A percentile compares a stretch with the other conserved stretches of the same genome.
Conservation (phyloP, 805 yeast genomes). For the Candida endomychidarum region DNA sequence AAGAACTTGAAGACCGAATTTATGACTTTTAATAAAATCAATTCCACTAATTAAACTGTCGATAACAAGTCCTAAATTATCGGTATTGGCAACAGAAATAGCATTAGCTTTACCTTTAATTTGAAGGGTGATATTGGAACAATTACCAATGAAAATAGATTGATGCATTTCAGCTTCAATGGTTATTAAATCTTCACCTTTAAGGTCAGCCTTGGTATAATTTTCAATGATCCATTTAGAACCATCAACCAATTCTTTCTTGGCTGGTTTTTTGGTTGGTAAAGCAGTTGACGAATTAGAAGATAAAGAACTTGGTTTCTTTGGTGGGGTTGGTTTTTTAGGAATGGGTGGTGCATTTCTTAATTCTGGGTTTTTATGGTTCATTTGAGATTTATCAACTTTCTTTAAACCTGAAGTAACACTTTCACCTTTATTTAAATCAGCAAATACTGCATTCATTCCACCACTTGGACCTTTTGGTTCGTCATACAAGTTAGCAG, state of each 20-base stretch:
- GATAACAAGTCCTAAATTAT: slow-evolving; percentile 71
- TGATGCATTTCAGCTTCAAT: slow-evolving; percentile 84
- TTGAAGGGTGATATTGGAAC: slow-evolving; percentile 71
- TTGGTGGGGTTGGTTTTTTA: slow-evolving; percentile 75
- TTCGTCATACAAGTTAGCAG: slow-evolving; percentile 53
- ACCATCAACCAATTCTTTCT: slow-evolving; percentile 75
- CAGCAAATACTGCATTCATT: slow-evolving; percentile 88
- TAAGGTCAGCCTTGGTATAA: slow-evolving; percentile 50
- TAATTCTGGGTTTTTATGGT: slow-evolving; percentile 85
- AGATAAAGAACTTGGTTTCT: slow-evolving; percentile 69
- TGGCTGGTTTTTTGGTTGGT: slow-evolving; percentile 36
- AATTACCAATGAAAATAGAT: slow-evolving; percentile 84
- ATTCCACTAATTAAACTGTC: slow-evolving; percentile 86
- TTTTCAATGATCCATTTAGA: slow-evolving; percentile 85
- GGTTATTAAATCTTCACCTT: slow-evolving; percentile 55
- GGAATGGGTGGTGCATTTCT: slow-evolving; percentile 54
- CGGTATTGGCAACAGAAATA: slow-evolving; percentile 72
- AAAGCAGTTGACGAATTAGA: slow-evolving; percentile 41
- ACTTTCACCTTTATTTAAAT: slow-evolving; percentile 77
- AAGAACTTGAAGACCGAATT: slow-evolving; percentile 81
- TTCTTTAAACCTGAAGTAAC: slow-evolving; percentile 86
- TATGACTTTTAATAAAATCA: slow-evolving; percentile 78
- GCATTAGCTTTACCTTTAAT: slow-evolving; percentile 92
- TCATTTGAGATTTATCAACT: slow-evolving; percentile 91
- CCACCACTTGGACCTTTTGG: slow-evolving; percentile 45